phyloP scores from a whole-genome alignment of 768 basidiomycete genomes.

The Agrocybe praecox region DNA sequence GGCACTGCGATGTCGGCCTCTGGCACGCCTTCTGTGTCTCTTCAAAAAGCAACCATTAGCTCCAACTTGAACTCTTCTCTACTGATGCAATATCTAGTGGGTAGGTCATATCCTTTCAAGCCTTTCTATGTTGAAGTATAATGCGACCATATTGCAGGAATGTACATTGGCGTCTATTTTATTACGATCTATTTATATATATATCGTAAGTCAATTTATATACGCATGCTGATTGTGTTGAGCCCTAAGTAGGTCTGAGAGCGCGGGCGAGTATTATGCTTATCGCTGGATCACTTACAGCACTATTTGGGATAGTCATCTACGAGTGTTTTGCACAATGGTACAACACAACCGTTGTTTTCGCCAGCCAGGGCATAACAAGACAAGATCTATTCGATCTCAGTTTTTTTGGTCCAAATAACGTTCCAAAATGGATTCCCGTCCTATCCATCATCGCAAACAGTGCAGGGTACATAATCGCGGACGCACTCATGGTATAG shows the following conservation, averaged over 20 bases:
- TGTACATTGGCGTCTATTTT: no score
- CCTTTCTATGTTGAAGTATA: no score
- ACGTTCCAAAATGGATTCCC: background rate
- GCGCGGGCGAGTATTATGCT: background rate
- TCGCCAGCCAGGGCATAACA: background rate
- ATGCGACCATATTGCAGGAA: no score
- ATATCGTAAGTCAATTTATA: no score
- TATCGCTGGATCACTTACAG: background rate
- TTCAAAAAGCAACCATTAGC: background rate
- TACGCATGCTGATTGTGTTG: no score
- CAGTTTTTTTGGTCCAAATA: background rate
- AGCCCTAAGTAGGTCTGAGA: no score
- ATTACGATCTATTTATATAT: no score
- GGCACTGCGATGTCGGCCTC: no score
- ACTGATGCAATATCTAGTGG: background rate
- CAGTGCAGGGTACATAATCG: background rate
- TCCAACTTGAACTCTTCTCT: background rate
- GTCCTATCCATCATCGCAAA: background rate
- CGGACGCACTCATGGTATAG: background rate
- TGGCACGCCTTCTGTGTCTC: background rate
- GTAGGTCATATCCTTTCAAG: background rate
- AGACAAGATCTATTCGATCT: background rate
- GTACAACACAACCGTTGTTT: background rate
- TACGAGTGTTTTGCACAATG: background rate
- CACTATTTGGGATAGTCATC: background rate